Evolutionary conservation across 1,139 yeast species (phyloP).

Genomic region (Kurtzmaniella quercitrusa): DNA sequence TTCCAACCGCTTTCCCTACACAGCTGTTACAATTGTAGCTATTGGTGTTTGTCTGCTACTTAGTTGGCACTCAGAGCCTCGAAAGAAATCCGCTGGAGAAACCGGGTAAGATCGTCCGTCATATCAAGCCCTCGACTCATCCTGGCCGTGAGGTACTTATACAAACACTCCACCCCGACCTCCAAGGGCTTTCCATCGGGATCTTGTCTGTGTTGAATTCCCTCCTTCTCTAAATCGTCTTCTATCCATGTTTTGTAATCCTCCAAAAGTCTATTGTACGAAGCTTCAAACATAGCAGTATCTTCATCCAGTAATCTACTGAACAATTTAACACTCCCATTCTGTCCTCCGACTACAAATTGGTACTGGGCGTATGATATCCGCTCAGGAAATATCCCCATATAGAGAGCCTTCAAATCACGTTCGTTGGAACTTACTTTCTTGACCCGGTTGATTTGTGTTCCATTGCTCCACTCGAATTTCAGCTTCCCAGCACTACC

Average conservation of each 20-base stretch:
- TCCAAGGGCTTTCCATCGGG: neutral
- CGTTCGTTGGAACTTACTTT: neutral
- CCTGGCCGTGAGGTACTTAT: neutral
- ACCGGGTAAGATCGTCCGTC: neutral
- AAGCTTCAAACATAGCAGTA: neutral
- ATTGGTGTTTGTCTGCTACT: conserved; percentile 1
- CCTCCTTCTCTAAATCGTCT: neutral
- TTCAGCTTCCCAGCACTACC: neutral
- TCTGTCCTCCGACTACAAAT: neutral
- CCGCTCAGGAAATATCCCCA: neutral
- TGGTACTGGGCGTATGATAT: neutral
- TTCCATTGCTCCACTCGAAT: neutral
- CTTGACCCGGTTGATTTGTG: neutral
- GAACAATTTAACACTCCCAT: neutral
- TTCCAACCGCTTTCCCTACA: neutral
- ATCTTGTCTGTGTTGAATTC: no score
- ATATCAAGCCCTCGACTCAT: neutral
- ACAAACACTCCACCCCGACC: neutral
- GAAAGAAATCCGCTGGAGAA: neutral
- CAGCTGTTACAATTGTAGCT: neutral
- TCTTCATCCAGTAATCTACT: neutral
- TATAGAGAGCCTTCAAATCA: neutral
- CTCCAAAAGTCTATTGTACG: neutral
- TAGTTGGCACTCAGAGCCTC: neutral
- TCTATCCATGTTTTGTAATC: no score